Percentiles rank a stretch among this genome's conserved stretches.
Conservation (phyloP, 768 basidiomycete genomes). For the Boletellus sp. region DNA sequence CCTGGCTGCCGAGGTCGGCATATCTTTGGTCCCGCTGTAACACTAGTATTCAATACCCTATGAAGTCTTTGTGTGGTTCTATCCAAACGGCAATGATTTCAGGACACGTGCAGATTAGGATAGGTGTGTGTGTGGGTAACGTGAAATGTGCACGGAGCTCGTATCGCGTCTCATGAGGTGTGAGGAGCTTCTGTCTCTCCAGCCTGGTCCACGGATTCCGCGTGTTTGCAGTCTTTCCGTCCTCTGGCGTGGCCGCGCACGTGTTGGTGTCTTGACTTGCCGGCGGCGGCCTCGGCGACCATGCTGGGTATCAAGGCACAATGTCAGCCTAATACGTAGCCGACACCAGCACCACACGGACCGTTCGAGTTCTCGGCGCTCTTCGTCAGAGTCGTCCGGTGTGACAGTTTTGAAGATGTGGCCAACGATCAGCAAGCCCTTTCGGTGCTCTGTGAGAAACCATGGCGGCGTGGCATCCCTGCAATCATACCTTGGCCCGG, state of each 20-base stretch:
- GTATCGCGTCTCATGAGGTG: constrained; percentile 12
- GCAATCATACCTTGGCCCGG: constrained; percentile 70
- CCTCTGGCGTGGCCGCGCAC: constrained; percentile 26
- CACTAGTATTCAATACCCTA: constrained; percentile 15
- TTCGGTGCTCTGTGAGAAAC: constrained; percentile 2
- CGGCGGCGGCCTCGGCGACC: constrained; percentile 81
- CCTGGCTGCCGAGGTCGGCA: not conserved
- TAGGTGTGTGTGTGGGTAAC: constrained; percentile 8
- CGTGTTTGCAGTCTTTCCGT: constrained; percentile 37
- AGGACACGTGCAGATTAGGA: constrained; percentile 21
- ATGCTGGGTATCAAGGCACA: constrained; percentile 44
- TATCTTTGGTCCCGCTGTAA: constrained; percentile 10
- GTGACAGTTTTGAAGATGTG: constrained; percentile 81
- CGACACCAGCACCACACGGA: constrained; percentile 32
- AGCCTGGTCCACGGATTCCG: constrained; percentile 29
- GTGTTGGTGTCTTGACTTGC: constrained; percentile 58
- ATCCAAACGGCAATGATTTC: constrained; percentile 10
- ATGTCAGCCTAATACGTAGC: constrained; percentile 1
- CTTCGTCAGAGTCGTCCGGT: constrained; percentile 91
- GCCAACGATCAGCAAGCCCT: constrained; percentile 87
- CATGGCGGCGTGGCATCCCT: not conserved
- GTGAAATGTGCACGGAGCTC: constrained; percentile 11
- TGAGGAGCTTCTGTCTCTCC: constrained; percentile 16
- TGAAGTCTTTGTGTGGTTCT: constrained; percentile 12
- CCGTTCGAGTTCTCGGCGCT: constrained; percentile 92